Evolutionary conservation across 1,284 basidiomycete genomes (phyloP).

Genomic region (Anthracocystis setariae): DNA sequence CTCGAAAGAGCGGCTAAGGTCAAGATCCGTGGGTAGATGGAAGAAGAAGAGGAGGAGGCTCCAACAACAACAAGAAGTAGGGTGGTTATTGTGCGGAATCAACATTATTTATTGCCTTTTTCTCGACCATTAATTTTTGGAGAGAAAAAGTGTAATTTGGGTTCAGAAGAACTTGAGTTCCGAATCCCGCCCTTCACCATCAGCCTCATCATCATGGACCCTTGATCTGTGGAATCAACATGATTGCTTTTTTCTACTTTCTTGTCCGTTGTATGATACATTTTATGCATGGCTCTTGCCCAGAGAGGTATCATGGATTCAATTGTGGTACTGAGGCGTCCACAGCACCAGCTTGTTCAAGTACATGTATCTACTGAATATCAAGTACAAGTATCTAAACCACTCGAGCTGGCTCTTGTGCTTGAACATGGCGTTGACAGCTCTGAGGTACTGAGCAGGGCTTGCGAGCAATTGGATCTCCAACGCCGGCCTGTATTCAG

Average conservation of each 20-base stretch:
- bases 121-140: too few species aligned
- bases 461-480: constrained; percentile 38
- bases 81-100: constrained; percentile 2
- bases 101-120: constrained; percentile 10
- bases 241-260: background rate
- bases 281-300: background rate
- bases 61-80: background rate
- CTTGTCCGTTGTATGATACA: background rate
- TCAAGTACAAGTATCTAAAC: constrained; percentile 63
- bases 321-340: constrained; percentile 13
- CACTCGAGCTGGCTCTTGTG: constrained; percentile 63
- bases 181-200: constrained; percentile 8
- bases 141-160: constrained; percentile 1
- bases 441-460: constrained; percentile 33
- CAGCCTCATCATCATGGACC: background rate
- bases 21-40: background rate
- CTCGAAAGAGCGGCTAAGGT: background rate
- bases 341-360: constrained; percentile 38
- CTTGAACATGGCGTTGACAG: constrained; percentile 55
- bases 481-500: constrained; percentile 14
- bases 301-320: background rate
- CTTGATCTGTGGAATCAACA: background rate
- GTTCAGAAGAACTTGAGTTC: constrained; percentile 3
- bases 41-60: too few species aligned
- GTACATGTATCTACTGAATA: constrained; percentile 60